Conservation (phyloP, 495 filamentous ascomycete species). For the Rostrohypoxylon terebratum region DNA sequence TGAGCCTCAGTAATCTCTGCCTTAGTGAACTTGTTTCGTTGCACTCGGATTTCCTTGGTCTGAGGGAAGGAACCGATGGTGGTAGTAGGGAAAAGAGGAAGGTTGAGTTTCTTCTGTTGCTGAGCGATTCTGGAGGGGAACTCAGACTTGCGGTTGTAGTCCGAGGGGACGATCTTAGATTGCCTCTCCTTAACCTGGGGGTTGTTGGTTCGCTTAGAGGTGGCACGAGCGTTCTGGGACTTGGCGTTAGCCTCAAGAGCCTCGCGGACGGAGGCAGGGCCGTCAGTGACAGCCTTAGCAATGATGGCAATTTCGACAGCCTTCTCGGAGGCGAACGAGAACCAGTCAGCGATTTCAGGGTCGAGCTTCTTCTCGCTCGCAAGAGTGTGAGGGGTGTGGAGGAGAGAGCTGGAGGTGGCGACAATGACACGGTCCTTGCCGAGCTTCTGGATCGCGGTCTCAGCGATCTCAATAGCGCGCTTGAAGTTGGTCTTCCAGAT, state of each 20-base stretch:
- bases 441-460: constrained; percentile 90
- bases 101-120: constrained; percentile 88
- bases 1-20: constrained; percentile 89
- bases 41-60: constrained; percentile 96
- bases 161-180: constrained; percentile 79
- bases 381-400: constrained; percentile 97
- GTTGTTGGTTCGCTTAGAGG: constrained; percentile 95
- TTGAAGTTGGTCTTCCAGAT: constrained; percentile 99
- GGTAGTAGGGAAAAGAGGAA: constrained; percentile 97
- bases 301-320: constrained; percentile 88
- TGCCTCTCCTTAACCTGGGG: constrained; percentile 95
- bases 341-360: constrained; percentile 93
- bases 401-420: constrained; percentile 93
- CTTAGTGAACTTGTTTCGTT: constrained; percentile 98
- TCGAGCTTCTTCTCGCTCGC: constrained; percentile 97
- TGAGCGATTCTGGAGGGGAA: constrained; percentile 85
- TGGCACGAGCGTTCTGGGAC: constrained; percentile 86
- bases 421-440: constrained; percentile 97
- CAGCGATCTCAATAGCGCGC: constrained; percentile 86
- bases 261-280: constrained; percentile 83
- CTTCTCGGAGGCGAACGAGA: constrained; percentile 98
- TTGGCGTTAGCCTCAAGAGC: constrained; percentile 95
- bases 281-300: constrained; percentile 94
- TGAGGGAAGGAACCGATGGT: constrained; percentile 99
- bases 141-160: constrained; percentile 91